These are phyloP conservation scores for Pythium rishiriense DNA, from an alignment of 352 stramenopile genomes.

Conservation along the genomic window DNA sequence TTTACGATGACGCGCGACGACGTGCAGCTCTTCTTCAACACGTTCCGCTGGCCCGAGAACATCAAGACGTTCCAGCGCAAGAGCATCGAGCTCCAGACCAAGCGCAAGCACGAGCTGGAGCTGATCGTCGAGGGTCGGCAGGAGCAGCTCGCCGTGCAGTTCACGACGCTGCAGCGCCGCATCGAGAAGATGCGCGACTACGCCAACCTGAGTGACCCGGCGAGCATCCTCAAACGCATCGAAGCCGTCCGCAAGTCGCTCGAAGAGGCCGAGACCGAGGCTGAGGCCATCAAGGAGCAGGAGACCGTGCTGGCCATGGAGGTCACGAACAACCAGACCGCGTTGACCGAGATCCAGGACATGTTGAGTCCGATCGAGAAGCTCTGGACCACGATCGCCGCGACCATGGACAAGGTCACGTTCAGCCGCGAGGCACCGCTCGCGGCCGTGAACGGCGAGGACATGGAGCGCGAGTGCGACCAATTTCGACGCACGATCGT, in stretches of 20 bases:
- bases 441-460: slow-evolving; percentile 78
- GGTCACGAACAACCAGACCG: slow-evolving; percentile 79
- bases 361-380: slow-evolving; percentile 87
- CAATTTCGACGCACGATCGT: slow-evolving; percentile 87
- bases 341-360: slow-evolving; percentile 72
- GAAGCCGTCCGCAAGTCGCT: slow-evolving; percentile 75
- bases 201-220: slow-evolving; percentile 75
- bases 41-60: slow-evolving; percentile 90
- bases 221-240: slow-evolving; percentile 83
- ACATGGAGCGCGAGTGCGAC: slow-evolving; percentile 84
- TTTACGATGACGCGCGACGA: slow-evolving; percentile 88
- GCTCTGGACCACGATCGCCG: slow-evolving; percentile 81
- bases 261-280: slow-evolving; percentile 79
- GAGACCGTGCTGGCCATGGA: slow-evolving; percentile 86
- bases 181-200: slow-evolving; percentile 92
- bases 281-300: slow-evolving; percentile 86
- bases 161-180: slow-evolving; percentile 73
- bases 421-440: slow-evolving; percentile 66
- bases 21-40: slow-evolving; percentile 89
- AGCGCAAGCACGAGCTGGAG: slow-evolving; percentile 88
- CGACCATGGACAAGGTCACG: slow-evolving; percentile 79
- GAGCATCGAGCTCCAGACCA: slow-evolving; percentile 89
- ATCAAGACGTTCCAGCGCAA: slow-evolving; percentile 91
- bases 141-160: slow-evolving; percentile 83
- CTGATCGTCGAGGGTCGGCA: slow-evolving; percentile 88